Conservation (phyloP, 73 alveolate genomes). For the Uronychia setigera region DNA sequence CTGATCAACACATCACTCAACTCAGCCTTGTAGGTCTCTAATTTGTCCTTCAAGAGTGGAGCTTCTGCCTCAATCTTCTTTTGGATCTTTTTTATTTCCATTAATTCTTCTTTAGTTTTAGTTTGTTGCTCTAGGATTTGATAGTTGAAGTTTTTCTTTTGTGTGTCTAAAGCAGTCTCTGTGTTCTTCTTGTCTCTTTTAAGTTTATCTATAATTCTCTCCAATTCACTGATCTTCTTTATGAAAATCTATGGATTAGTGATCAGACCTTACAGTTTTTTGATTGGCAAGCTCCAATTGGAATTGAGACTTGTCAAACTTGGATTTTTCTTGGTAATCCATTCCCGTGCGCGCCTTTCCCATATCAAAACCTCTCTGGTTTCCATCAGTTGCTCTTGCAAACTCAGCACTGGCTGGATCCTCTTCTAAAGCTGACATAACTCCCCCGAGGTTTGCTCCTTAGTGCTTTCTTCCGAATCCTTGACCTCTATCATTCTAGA, state of each 20-base stretch:
- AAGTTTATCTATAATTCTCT: constrained; percentile 53
- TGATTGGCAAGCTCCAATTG: constrained; percentile 14
- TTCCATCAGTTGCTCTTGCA: neutral
- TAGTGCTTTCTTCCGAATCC: neutral
- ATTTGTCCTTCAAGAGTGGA: constrained; percentile 51
- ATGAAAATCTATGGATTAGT: constrained; percentile 6
- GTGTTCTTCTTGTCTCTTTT: constrained; percentile 56
- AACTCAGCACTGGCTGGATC: constrained; percentile 27
- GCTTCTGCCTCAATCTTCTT: constrained; percentile 23
- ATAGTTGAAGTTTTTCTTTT: constrained; percentile 46
- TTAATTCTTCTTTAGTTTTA: constrained; percentile 42
- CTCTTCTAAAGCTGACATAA: neutral
- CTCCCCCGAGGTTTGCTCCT: neutral
- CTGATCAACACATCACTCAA: constrained; percentile 12
- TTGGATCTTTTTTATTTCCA: constrained; percentile 30
- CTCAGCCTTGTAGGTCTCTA: constrained; percentile 52
- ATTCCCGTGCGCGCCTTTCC: neutral
- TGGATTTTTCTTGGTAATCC: neutral
- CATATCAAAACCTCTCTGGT: constrained; percentile 12
- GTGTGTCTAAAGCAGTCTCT: constrained; percentile 18
- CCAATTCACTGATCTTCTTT: constrained; percentile 49
- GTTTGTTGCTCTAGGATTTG: constrained; percentile 10
- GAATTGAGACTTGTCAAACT: constrained; percentile 13
- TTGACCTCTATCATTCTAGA: too few relatives aligned
- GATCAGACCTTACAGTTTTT: neutral